Conservation (phyloP, 2,329 filamentous ascomycete species). For the Cordyceps fumosorosea region DNA sequence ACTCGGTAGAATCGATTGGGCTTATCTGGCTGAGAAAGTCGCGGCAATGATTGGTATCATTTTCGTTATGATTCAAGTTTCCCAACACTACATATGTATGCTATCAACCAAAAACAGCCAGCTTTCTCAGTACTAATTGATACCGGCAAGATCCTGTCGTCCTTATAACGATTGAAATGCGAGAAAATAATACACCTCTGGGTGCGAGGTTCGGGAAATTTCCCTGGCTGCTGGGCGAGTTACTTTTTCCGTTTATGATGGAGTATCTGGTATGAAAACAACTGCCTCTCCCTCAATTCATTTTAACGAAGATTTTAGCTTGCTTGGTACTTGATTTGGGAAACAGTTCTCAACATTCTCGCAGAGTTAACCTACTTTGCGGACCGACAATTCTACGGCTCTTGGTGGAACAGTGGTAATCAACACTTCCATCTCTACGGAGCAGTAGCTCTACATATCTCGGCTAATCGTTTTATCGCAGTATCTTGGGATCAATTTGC, state of each 20-base stretch:
- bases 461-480: conserved; percentile 16
- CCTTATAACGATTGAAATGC: conserved; percentile 58
- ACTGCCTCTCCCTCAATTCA: background rate
- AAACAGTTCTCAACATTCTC: conserved; percentile 65
- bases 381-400: conserved; percentile 64
- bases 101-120: background rate
- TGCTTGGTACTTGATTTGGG: conserved; percentile 78
- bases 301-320: conserved; percentile 31
- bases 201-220: conserved; percentile 58
- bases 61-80: conserved; percentile 72
- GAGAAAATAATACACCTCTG: conserved; percentile 57
- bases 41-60: conserved; percentile 65
- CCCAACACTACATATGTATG: conserved; percentile 63
- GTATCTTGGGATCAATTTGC: conserved; percentile 71
- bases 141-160: conserved; percentile 55
- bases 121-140: conserved; percentile 6
- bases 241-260: conserved; percentile 73
- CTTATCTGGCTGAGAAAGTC: conserved; percentile 66
- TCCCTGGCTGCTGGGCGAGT: conserved; percentile 67
- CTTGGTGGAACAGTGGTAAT: conserved; percentile 56
- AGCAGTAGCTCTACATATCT: background rate
- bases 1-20: conserved; percentile 61
- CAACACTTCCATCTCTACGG: background rate
- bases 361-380: conserved; percentile 73
- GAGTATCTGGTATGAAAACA: conserved; percentile 53